phyloP scores from a whole-genome alignment of 768 basidiomycete genomes.

The Phlebiopsis gigantea region DNA sequence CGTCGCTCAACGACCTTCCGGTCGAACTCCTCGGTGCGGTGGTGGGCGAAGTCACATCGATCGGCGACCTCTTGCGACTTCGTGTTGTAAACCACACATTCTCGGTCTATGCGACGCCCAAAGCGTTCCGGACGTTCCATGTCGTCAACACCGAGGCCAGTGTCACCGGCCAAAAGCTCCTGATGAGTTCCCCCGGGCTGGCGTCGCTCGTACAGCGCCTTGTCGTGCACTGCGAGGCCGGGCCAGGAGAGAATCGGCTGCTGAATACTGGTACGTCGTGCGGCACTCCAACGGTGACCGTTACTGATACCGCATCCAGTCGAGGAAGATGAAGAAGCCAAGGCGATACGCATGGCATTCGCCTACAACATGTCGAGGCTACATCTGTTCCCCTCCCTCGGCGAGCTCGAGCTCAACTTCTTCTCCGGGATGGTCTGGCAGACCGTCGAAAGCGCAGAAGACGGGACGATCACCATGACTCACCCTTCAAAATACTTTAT shows the following conservation, averaged over 20 bases:
- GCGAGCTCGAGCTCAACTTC: constrained; percentile 10
- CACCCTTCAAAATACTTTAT: constrained; percentile 6
- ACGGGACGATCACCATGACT: constrained; percentile 1
- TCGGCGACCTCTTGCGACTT: constrained; percentile 7
- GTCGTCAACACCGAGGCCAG: constrained; percentile 9
- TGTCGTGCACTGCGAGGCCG: constrained; percentile 6
- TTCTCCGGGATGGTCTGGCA: constrained; percentile 4
- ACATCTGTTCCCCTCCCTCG: background rate
- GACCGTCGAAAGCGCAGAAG: constrained; percentile 1
- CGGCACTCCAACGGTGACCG: too few species aligned
- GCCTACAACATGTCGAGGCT: constrained; percentile 1
- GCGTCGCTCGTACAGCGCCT: constrained; percentile 6
- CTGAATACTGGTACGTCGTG: constrained; percentile 3
- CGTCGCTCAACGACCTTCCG: constrained; percentile 11
- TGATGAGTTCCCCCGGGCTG: constrained; percentile 4
- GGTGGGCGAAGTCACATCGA: constrained; percentile 4
- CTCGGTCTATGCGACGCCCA: constrained; percentile 11
- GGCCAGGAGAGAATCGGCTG: constrained; percentile 5
- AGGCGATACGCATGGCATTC: background rate
- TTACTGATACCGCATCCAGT: background rate
- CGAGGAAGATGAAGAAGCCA: constrained; percentile 5
- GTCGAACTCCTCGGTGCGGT: constrained; percentile 13
- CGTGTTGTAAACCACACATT: constrained; percentile 13
- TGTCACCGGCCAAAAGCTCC: background rate
- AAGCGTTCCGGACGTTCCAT: constrained; percentile 10